Conservation (phyloP, 345 rosid genomes). For the Salix koriyanagi region DNA sequence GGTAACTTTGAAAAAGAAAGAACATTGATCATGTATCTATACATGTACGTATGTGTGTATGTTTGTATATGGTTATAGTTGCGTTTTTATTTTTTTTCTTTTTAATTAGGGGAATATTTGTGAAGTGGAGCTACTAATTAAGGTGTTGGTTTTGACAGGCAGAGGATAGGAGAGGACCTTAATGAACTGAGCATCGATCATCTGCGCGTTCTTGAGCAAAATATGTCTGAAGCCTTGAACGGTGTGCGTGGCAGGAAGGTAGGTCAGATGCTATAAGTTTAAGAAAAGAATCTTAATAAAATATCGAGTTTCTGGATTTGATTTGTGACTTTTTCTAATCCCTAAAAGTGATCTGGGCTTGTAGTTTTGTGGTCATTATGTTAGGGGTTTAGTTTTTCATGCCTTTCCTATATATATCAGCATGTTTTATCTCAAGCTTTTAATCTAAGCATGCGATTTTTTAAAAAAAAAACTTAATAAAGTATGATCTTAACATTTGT, state of each 20-base stretch:
- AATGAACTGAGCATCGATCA: constrained; percentile 33
- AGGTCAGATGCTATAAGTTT: constrained; percentile 26
- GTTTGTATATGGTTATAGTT: background rate
- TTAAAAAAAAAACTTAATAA: no score
- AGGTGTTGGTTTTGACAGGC: constrained; percentile 22
- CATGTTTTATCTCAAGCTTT: no score
- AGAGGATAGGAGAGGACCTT: constrained; percentile 51
- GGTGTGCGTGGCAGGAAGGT: constrained; percentile 49
- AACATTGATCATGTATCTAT: background rate
- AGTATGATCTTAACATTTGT: no score
- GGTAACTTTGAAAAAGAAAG: constrained; percentile 18
- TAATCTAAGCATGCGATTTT: no score
- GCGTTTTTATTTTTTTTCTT: background rate
- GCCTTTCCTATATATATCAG: no score
- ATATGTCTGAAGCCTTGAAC: constrained; percentile 29
- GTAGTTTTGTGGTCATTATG: background rate
- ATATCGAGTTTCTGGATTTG: background rate
- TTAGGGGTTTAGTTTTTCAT: no score
- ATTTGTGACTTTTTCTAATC: background rate
- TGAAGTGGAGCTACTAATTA: background rate
- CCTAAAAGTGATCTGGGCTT: background rate
- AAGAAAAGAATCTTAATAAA: background rate
- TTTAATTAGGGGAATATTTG: background rate
- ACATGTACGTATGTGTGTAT: no score
- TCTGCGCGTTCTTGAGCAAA: constrained; percentile 41